These are phyloP conservation scores for Cetradonia linearis DNA, from an alignment of 495 filamentous ascomycete genomes.

Conservation along the genomic window DNA sequence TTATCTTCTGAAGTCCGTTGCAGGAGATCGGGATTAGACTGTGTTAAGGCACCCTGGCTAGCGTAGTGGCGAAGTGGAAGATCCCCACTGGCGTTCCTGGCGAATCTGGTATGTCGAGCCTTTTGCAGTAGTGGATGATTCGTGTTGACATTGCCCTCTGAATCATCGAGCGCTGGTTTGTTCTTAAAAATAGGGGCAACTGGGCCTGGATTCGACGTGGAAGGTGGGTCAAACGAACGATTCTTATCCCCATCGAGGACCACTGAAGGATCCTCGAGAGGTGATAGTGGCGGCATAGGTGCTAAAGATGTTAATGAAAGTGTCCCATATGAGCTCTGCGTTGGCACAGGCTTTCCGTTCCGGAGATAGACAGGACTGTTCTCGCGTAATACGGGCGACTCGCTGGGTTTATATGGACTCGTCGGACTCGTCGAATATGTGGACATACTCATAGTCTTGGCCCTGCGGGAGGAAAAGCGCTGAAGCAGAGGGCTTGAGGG, in stretches of 20 bases:
- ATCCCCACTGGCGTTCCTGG: constrained; percentile 10
- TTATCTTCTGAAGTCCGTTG: constrained; percentile 8
- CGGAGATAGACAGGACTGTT: constrained; percentile 13
- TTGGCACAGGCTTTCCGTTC: constrained; percentile 13
- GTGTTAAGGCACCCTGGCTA: constrained; percentile 20
- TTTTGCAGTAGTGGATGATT: constrained; percentile 23
- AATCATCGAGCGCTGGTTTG: constrained; percentile 12
- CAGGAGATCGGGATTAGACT: constrained; percentile 19
- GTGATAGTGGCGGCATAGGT: constrained; percentile 22
- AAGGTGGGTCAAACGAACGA: neutral
- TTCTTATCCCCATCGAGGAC: neutral
- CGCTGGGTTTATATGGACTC: constrained; percentile 10
- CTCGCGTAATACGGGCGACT: constrained; percentile 11
- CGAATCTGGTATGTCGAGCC: constrained; percentile 24
- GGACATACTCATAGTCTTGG: constrained; percentile 22
- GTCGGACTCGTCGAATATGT: constrained; percentile 22
- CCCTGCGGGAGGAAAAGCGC: constrained; percentile 20
- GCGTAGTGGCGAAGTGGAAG: constrained; percentile 25
- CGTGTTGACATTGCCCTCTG: constrained; percentile 20
- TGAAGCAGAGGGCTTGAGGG: constrained; percentile 17
- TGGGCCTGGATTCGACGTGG: constrained; percentile 8
- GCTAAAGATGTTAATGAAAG: constrained; percentile 17
- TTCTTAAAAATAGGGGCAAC: constrained; percentile 9
- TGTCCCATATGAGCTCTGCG: constrained; percentile 19
- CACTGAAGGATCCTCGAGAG: constrained; percentile 18